Evolutionary conservation across 495 filamentous ascomycete genomes (phyloP), one percentile per base, ranked within the genome.

Genomic region (Hamigera avellanea): DNA sequence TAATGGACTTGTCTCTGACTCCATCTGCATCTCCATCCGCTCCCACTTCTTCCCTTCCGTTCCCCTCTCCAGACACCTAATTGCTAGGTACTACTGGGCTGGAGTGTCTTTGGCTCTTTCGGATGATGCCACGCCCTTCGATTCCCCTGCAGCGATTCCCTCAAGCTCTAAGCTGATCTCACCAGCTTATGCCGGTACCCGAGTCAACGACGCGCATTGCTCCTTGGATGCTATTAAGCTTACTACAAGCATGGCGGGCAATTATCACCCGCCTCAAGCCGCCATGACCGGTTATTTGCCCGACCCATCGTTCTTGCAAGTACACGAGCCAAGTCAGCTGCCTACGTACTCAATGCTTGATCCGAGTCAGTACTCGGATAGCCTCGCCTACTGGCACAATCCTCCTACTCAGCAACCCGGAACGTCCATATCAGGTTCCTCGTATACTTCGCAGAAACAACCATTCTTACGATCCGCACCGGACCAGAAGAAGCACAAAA

Each of bases 401-500:
- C 49, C 54, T 21, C 48, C 59, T 39, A 36, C 45, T 10, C 30
- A 54, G 12, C 40, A 40, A 17, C 27, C 52, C 30, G 30, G 13
- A 33, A 48, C 51, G 40, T 35, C 42, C 32, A 32, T 48, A 23
- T 32, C 53, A 36, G 40, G 46, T 17, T 41, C 56, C 16, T 42
- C 50, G 18, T 55, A 54, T 37, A 46, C 55, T 19, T 6, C 23
- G 14, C 42, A 43, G 14, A 54, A 59, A 43, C 49, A 60, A 27
- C 50, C 46, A 28, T 42, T 51, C 14, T 37, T 57, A 15, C 57
- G 57, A 40, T 47, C 54, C 19, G 35, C 50, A 27, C 36, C 54
- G 13, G 88, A 95, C 37, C 79, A 83, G 45, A 82, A 93, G 46
- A 98, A 95, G 54, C 89, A 95, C 50, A 81, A 88, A 33, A 78